Conservation (phyloP, 108 stramenopile genomes). For the Heterococcus sp. region DNA sequence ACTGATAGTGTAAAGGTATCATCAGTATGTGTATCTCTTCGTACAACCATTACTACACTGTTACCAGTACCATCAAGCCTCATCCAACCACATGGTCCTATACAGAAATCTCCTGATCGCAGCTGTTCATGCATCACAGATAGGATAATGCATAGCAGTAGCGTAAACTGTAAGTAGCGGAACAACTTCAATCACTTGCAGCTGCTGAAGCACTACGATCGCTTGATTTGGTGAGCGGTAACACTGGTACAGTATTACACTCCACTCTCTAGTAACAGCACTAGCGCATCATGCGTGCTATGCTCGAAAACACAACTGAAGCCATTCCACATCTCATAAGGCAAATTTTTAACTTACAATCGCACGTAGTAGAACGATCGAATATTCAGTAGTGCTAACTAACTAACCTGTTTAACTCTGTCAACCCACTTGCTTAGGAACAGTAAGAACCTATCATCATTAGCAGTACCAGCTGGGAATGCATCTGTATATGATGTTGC, state of each 20-base stretch:
- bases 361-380: neutral
- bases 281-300: too few species aligned
- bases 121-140: too few species aligned
- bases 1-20: constrained; percentile 24
- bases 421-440: neutral
- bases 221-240: too few species aligned
- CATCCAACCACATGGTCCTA: constrained; percentile 32
- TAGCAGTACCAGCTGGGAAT: neutral
- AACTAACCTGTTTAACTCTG: neutral
- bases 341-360: too few species aligned
- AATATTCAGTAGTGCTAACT: neutral
- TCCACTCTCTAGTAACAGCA: too few species aligned
- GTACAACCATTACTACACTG: constrained; percentile 8
- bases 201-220: too few species aligned
- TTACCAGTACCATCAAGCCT: constrained; percentile 18
- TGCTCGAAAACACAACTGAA: too few species aligned
- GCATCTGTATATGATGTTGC: neutral
- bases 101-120: constrained; percentile 12
- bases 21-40: neutral
- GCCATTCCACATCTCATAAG: too few species aligned
- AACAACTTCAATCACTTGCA: too few species aligned
- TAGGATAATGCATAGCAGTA: too few species aligned
- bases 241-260: too few species aligned
- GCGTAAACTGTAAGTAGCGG: too few species aligned
- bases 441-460: neutral